Evolutionary conservation across 306 rosid genomes (phyloP), one percentile per base, ranked within the genome.

Genomic region (Glycine latifolia): DNA sequence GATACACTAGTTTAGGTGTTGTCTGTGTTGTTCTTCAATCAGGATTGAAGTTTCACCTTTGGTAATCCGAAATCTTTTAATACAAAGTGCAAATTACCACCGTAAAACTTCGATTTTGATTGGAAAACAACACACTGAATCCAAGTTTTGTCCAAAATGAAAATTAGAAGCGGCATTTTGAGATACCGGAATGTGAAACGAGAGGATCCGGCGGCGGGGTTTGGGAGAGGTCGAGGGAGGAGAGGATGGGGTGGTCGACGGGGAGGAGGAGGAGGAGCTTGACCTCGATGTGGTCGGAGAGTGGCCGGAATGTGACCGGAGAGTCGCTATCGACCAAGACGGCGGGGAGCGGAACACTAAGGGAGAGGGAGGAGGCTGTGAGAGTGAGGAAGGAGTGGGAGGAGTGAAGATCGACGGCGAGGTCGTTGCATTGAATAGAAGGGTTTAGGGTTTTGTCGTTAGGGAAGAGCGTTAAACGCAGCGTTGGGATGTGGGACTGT

Each of bases 221-320:
- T 46, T 60, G 88, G 9, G 43, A 66, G 20, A 87, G 81, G 61
- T 82, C 81, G 62, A 90, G 82, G 82, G 85, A 78, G 20, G 88
- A 81, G 55, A 90, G 77, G 59, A 87, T 72, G 2, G 98, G 92
- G 37, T 95, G 97, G 35, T 91, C 90, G 9, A 93, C 93, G 9
- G 99, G 97, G 17, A 93, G 96, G 73, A 93, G 92, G 61, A 95
- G 97, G 13, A 75, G 63, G 58, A 95, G 90, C 88, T 95, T 93
- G 72, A 90, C 93, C 86, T 91, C 91, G 33, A 95, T 87, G 78
- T 95, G 97, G 41, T 93, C 97, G 14, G 81, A 70, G 72, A 93
- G 84, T 15, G 89, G 83, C 26, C 86, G 86, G 76, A 85, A 88
- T 33, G 76, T 86, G 60, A 87, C 69, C 0, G 93, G 91, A 5